Evolutionary conservation across 2,329 filamentous ascomycete species (phyloP).

Genomic region (Bisporella sp.): DNA sequence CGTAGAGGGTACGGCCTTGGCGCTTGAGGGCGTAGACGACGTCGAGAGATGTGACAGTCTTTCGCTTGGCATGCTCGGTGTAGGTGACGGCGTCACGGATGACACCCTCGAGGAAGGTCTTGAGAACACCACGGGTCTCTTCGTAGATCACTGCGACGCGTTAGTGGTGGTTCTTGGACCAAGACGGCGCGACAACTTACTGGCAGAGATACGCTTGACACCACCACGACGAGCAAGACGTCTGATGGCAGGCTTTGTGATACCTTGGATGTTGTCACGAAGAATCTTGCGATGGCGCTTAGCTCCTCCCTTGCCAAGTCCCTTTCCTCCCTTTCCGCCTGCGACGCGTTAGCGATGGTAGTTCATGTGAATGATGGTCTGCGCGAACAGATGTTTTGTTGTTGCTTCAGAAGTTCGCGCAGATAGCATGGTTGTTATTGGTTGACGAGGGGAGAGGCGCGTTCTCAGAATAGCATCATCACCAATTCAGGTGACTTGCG

Average conservation of each 20-base stretch:
- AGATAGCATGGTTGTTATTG: neutral
- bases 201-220: slow-evolving; percentile 99
- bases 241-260: slow-evolving; percentile 96
- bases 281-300: slow-evolving; percentile 99
- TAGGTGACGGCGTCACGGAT: slow-evolving; percentile 70
- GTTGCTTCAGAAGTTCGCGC: neutral
- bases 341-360: slow-evolving; percentile 23
- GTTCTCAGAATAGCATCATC: neutral
- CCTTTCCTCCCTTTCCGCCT: slow-evolving; percentile 69
- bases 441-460: slow-evolving; percentile 1
- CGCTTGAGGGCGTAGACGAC: slow-evolving; percentile 61
- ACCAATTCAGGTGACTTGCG: slow-evolving; percentile 2
- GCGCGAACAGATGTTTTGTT: neutral
- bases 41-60: slow-evolving; percentile 61
- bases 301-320: slow-evolving; percentile 94
- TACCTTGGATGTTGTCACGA: slow-evolving; percentile 99
- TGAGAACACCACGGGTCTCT: slow-evolving; percentile 77
- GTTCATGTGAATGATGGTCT: neutral
- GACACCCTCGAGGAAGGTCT: slow-evolving; percentile 78
- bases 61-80: slow-evolving; percentile 77
- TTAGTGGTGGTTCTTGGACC: slow-evolving; percentile 24
- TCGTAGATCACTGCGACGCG: slow-evolving; percentile 60
- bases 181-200: slow-evolving; percentile 36
- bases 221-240: slow-evolving; percentile 98
- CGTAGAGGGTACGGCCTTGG: slow-evolving; percentile 60